A percentile compares a stretch with the other conserved stretches of the same genome.
Conservation (phyloP, 2,329 filamentous ascomycete species). For the Oidium heveae region DNA sequence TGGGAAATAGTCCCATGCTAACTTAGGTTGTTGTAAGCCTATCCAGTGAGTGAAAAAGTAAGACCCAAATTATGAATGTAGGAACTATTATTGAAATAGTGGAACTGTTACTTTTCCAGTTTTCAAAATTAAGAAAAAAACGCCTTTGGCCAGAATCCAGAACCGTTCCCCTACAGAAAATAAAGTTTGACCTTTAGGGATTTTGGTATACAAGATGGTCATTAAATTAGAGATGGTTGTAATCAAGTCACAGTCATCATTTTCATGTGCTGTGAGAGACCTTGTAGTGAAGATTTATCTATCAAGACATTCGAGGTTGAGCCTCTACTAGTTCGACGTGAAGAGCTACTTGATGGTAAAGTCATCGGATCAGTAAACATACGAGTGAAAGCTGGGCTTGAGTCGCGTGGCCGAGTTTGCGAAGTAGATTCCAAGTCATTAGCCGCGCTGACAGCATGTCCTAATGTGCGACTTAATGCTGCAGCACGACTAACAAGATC, state of each 20-base stretch:
- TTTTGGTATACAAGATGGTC: no score
- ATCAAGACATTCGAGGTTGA: conserved; percentile 26
- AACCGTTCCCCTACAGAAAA: no score
- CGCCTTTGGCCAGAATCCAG: no score
- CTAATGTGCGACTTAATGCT: conserved; percentile 30
- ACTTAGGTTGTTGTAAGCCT: no score
- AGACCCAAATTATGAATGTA: no score
- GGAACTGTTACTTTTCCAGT: no score
- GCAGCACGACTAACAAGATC: conserved; percentile 37
- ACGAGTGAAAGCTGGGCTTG: conserved; percentile 40
- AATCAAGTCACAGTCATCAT: conserved; percentile 30
- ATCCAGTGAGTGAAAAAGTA: no score
- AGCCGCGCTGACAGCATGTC: conserved; percentile 31
- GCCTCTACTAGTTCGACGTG: conserved; percentile 27
- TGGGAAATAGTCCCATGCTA: no score
- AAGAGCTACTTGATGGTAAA: conserved; percentile 25
- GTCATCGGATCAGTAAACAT: conserved; percentile 37
- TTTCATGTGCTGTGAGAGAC: conserved; percentile 28
- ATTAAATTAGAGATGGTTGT: no score
- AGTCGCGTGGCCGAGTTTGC: conserved; percentile 23
- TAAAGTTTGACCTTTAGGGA: no score
- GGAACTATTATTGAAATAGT: no score
- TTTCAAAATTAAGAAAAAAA: no score
- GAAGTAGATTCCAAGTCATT: conserved; percentile 33
- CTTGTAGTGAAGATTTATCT: conserved; percentile 25